Evolutionary conservation across 352 stramenopile species (phyloP).

Genomic region (Pythium aristosporum): DNA sequence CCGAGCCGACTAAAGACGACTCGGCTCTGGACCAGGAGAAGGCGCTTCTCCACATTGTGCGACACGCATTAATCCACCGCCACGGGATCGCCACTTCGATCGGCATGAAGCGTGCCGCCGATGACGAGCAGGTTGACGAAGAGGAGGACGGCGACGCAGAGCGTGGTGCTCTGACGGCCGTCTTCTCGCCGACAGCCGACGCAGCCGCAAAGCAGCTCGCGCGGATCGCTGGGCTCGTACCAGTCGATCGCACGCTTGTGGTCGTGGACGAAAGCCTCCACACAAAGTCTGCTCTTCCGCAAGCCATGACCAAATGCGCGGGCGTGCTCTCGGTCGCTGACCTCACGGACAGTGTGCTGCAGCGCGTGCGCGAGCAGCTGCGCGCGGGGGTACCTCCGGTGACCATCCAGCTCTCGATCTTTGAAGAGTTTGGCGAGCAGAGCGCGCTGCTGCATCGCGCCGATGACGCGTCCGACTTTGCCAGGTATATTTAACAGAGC

Average conservation of each 20-base stretch:
- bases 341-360: constrained; percentile 49
- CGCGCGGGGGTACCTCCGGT: constrained; percentile 27
- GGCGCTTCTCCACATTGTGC: constrained; percentile 5
- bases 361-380: constrained; percentile 49
- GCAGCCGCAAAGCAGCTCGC: constrained; percentile 6
- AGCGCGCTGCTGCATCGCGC: constrained; percentile 32
- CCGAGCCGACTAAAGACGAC: not conserved
- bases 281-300: not conserved
- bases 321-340: constrained; percentile 48
- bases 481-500: constrained; percentile 47
- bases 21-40: not conserved
- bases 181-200: constrained; percentile 12
- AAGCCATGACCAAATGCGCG: not conserved
- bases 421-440: constrained; percentile 42
- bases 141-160: constrained; percentile 1
- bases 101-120: not conserved
- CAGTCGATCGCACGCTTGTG: constrained; percentile 12
- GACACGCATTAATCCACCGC: constrained; percentile 18
- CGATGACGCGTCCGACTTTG: constrained; percentile 47
- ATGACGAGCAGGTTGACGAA: constrained; percentile 12
- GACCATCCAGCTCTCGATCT: constrained; percentile 37
- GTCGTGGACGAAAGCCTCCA: constrained; percentile 21
- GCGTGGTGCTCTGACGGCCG: not conserved
- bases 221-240: constrained; percentile 1
- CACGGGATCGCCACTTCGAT: constrained; percentile 5